Evolutionary conservation across 1,284 basidiomycete species (phyloP).

Genomic region (Coriolopsis trogii): DNA sequence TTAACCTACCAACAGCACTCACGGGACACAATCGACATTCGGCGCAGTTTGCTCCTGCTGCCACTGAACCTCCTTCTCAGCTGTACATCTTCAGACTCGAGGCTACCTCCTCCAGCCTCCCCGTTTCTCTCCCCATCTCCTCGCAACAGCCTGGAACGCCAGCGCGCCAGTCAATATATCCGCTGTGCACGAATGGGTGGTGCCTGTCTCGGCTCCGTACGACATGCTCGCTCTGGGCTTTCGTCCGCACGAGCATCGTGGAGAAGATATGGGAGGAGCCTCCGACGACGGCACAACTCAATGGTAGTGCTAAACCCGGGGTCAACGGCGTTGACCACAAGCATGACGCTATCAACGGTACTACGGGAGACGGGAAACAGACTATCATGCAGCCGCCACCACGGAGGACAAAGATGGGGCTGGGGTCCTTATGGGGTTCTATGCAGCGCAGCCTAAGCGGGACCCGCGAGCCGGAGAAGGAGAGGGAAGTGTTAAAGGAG

Average conservation of each 20-base stretch:
- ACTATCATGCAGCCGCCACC: constrained; percentile 29
- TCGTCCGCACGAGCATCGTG: constrained; percentile 79
- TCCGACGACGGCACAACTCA: constrained; percentile 39
- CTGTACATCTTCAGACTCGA: constrained; percentile 67
- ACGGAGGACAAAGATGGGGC: constrained; percentile 35
- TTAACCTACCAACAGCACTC: constrained; percentile 30
- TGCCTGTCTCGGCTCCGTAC: constrained; percentile 78
- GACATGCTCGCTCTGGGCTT: constrained; percentile 93
- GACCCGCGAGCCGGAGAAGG: constrained; percentile 20
- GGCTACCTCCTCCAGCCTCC: constrained; percentile 33
- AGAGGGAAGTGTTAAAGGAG: constrained; percentile 14
- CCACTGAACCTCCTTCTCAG: constrained; percentile 36
- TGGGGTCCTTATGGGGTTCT: constrained; percentile 38
- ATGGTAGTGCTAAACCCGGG: constrained; percentile 17
- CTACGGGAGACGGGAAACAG: constrained; percentile 22
- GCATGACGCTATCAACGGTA: constrained; percentile 17
- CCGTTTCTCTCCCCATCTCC: constrained; percentile 30
- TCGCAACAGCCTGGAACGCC: constrained; percentile 28
- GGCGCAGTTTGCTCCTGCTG: constrained; percentile 36
- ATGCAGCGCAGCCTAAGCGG: constrained; percentile 35
- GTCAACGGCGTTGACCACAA: constrained; percentile 25
- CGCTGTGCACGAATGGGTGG: constrained; percentile 78
- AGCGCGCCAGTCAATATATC: constrained; percentile 48
- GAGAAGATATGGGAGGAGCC: constrained; percentile 85
- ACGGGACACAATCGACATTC: constrained; percentile 16